These are phyloP conservation scores for Salix arbutifolia DNA, from an alignment of 345 rosid genomes.

Conservation along the genomic window DNA sequence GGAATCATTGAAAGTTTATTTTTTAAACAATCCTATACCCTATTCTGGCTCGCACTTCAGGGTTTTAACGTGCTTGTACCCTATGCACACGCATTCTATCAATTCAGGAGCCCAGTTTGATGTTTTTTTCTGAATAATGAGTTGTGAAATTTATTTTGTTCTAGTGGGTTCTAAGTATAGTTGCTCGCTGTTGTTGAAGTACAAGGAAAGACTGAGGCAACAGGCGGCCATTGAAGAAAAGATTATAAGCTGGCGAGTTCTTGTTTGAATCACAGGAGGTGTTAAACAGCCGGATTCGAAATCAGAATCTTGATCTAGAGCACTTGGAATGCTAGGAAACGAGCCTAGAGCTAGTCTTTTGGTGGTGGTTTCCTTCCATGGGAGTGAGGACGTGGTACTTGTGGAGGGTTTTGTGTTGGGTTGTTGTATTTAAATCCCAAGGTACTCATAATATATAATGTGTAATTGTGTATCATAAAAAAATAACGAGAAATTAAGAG, in stretches of 20 bases:
- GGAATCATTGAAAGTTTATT: no score
- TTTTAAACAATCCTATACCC: no score
- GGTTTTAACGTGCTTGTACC: no score
- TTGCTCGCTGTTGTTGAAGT: conserved; percentile 6
- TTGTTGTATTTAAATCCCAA: neutral
- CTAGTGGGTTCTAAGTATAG: neutral
- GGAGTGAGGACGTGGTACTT: neutral
- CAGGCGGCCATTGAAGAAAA: conserved; percentile 71
- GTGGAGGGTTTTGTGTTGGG: neutral
- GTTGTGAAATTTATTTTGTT: no score
- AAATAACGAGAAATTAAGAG: neutral
- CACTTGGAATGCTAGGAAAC: conserved; percentile 36
- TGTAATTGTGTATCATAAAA: neutral
- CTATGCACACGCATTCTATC: no score
- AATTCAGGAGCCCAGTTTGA: no score
- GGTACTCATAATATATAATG: neutral
- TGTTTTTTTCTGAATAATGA: no score
- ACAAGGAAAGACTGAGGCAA: conserved; percentile 68
- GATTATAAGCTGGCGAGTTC: conserved; percentile 77
- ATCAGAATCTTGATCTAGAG: conserved; percentile 39
- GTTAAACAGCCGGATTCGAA: conserved; percentile 66
- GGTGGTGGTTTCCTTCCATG: conserved; percentile 27
- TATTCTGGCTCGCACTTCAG: no score
- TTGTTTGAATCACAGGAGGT: conserved; percentile 44
- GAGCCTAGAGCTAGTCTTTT: conserved; percentile 30